These are phyloP conservation scores for Metarhizium guizhouense DNA, from an alignment of 2,329 filamentous ascomycete species.

Conservation along the genomic window DNA sequence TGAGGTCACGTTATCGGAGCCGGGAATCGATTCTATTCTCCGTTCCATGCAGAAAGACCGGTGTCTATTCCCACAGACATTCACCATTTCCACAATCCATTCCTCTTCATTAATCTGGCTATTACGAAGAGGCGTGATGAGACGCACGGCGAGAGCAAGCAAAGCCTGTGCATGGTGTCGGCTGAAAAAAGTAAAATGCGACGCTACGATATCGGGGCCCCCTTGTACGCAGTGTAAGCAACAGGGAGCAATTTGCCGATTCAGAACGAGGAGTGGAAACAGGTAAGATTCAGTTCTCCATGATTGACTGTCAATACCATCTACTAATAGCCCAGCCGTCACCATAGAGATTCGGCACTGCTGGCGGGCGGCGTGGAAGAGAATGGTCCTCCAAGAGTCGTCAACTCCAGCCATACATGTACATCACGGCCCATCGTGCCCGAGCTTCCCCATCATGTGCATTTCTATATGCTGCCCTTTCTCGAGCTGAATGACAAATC, in stretches of 20 bases:
- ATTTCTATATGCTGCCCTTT: neutral
- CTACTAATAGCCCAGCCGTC: neutral
- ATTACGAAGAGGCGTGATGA: neutral
- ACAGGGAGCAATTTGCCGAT: neutral
- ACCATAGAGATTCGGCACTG: neutral
- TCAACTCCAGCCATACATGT: neutral
- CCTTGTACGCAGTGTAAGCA: constrained; percentile 1
- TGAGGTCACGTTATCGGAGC: too few relatives aligned
- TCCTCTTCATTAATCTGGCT: too few relatives aligned
- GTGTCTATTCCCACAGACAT: too few relatives aligned
- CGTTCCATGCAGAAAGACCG: too few relatives aligned
- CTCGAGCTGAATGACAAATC: neutral
- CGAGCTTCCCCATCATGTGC: neutral
- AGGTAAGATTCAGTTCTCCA: neutral
- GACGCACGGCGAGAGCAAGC: neutral
- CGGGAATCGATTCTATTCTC: too few relatives aligned
- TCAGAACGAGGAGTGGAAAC: neutral
- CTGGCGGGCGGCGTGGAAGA: neutral
- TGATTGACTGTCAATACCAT: neutral
- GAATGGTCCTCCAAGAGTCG: neutral
- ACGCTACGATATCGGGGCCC: neutral
- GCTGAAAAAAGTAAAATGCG: neutral
- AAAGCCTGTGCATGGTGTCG: neutral
- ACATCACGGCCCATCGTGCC: neutral
- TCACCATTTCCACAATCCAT: too few relatives aligned